phyloP scores from a whole-genome alignment of 768 basidiomycete genomes.

The Mycena indigotica region DNA sequence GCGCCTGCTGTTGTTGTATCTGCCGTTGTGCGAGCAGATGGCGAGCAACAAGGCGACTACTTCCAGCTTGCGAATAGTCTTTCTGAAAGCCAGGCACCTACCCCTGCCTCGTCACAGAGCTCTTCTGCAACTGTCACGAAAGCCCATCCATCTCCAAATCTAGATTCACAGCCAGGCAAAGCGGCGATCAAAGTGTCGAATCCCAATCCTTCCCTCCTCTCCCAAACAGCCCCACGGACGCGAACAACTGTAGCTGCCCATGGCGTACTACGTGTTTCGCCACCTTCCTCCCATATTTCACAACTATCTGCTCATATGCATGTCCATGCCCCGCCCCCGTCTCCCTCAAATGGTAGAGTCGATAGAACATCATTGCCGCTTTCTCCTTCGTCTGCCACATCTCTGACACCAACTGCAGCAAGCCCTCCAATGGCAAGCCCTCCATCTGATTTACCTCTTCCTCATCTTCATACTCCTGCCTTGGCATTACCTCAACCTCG shows the following conservation, averaged over 20 bases:
- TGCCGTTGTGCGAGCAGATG: conserved; percentile 48
- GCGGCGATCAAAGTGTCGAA: conserved; percentile 11
- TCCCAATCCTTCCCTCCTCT: conserved; percentile 53
- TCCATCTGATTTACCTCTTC: conserved; percentile 3
- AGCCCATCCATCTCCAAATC: conserved; percentile 43
- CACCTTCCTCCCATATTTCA: conserved; percentile 42
- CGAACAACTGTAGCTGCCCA: conserved; percentile 31
- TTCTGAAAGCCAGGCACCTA: conserved; percentile 13
- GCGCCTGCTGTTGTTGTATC: conserved; percentile 58
- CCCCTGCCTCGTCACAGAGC: conserved; percentile 35
- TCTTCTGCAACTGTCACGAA: conserved; percentile 46
- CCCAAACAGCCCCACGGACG: conserved; percentile 59
- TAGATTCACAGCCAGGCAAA: conserved; percentile 33
- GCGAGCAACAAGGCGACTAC: conserved; percentile 41
- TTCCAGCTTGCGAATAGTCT: conserved; percentile 38
- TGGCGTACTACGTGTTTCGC: conserved; percentile 34
- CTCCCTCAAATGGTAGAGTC: conserved; percentile 22
- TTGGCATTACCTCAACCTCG: conserved; percentile 21
- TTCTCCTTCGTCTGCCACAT: conserved; percentile 18
- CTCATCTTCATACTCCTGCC: conserved; percentile 18
- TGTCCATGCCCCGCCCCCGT: conserved; percentile 31
- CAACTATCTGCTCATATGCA: conserved; percentile 46
- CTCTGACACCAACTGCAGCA: conserved; percentile 19
- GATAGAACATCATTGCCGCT: conserved; percentile 4
- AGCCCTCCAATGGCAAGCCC: conserved; percentile 9